These are phyloP conservation scores for Colletotrichum liaoningense DNA, from an alignment of 2,329 filamentous ascomycete genomes.

Conservation along the genomic window DNA sequence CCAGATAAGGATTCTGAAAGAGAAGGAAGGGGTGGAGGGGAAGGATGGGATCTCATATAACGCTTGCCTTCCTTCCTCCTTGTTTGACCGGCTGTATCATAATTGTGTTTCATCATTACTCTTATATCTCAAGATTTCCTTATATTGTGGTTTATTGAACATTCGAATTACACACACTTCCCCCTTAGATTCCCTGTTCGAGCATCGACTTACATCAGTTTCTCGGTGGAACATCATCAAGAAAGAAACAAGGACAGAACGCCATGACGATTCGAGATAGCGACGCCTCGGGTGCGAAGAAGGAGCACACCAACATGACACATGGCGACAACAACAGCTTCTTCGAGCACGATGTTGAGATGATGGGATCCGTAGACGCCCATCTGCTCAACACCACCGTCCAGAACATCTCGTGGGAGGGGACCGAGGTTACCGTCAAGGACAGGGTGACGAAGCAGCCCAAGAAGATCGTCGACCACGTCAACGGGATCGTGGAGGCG, in stretches of 20 bases:
- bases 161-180: background rate
- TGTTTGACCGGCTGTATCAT: background rate
- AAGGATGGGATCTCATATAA: background rate
- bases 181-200: background rate
- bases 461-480: conserved; percentile 71
- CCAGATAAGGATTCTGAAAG: background rate
- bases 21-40: background rate
- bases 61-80: background rate
- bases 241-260: background rate
- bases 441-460: conserved; percentile 74
- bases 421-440: conserved; percentile 77
- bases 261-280: background rate
- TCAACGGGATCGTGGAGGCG: conserved; percentile 73
- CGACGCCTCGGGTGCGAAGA: background rate
- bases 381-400: conserved; percentile 74
- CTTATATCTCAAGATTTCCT: background rate
- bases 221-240: background rate
- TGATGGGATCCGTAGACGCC: conserved; percentile 47
- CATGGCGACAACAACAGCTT: background rate
- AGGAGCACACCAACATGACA: conserved; percentile 6
- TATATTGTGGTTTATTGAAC: background rate
- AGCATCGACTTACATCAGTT: background rate
- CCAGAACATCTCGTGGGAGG: conserved; percentile 72
- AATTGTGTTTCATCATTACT: background rate
- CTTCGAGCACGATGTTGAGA: conserved; percentile 40